Conservation (phyloP, 495 filamentous ascomycete genomes). For the Daldinia vernicosa region DNA sequence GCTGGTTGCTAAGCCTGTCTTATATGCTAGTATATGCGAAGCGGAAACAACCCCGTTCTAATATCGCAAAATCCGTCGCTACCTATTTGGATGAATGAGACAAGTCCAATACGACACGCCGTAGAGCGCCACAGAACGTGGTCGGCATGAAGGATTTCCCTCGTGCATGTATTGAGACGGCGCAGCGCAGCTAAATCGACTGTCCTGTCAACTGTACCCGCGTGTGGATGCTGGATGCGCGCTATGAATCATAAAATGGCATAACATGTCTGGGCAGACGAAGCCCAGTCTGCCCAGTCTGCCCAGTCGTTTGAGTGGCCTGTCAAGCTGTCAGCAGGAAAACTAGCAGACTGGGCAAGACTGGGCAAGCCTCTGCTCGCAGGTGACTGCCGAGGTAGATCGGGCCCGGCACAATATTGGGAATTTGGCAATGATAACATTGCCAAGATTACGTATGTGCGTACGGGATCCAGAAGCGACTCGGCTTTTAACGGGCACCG, state of each 20-base stretch:
- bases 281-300: too few relatives aligned
- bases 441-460: conserved; percentile 1
- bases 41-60: conserved; percentile 31
- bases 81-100: conserved; percentile 41
- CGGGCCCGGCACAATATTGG: not conserved
- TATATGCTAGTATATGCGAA: conserved; percentile 22
- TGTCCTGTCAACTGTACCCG: not conserved
- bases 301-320: not conserved
- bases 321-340: conserved; percentile 7
- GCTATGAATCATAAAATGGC: not conserved
- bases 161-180: conserved; percentile 32
- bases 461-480: not conserved
- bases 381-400: conserved; percentile 36
- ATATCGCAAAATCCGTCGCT: conserved; percentile 37
- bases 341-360: not conserved
- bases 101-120: conserved; percentile 30
- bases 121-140: conserved; percentile 37
- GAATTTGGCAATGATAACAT: conserved; percentile 1
- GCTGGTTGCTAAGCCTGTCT: conserved; percentile 24
- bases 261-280: not conserved
- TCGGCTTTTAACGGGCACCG: conserved; percentile 24
- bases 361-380: not conserved
- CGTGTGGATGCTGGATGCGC: conserved; percentile 21
- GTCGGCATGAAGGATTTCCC: conserved; percentile 37
- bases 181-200: conserved; percentile 25